Base-by-base conservation (phyloP, 805 yeast genomes). In the Sugiyamaella marilandica region DNA sequence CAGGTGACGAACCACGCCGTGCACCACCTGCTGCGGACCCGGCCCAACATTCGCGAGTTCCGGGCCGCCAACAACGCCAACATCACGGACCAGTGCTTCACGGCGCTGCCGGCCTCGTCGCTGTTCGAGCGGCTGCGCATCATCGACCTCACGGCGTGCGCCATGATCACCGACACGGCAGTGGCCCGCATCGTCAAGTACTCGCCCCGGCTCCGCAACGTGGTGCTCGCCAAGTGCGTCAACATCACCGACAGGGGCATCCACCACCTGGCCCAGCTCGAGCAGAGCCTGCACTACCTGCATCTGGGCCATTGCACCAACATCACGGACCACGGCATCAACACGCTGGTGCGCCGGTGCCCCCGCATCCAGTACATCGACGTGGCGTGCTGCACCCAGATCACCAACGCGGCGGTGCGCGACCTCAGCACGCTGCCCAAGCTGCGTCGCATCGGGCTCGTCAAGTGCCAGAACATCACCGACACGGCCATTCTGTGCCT, bases 281-380 rank as follows among this genome's bases (percentile, higher is more conserved):
- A 92, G 2, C 80, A 85, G 62, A 83, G 84, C 59, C 74, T 92
- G 59, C 97, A 90, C 64, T 89, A 90, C 61, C 77, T 94, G 48
- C 98, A 94, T 71, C 77, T 92, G 55, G 98, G 98, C 14, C 98
- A 92, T 71, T 94, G 99, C 72, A 79, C 83, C 45, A 81, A 85
- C 63, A 86, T 92, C 53, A 92, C 97, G 1, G 98, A 92, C 70
- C 79, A 76, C 56, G 97, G 97, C 18, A 94, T 94, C 14, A 78
- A 81, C 29, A 75, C 79, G 10, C 74, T 92, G 55, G 87, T 88
- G 10, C 78, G 85, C 58, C 77, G 79, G 45, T 94, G 98, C 64
- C 86, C 85, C 53, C 76, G 96, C 54, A 81, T 92, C 53, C 95
- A 88, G 62, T 92, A 91, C 67, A 88, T 92, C 58, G 99, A 92